Evolutionary conservation across 2,329 filamentous ascomycete species (phyloP), one percentile per base, ranked within the genome.

Genomic region (Acrodontium crateriforme): DNA sequence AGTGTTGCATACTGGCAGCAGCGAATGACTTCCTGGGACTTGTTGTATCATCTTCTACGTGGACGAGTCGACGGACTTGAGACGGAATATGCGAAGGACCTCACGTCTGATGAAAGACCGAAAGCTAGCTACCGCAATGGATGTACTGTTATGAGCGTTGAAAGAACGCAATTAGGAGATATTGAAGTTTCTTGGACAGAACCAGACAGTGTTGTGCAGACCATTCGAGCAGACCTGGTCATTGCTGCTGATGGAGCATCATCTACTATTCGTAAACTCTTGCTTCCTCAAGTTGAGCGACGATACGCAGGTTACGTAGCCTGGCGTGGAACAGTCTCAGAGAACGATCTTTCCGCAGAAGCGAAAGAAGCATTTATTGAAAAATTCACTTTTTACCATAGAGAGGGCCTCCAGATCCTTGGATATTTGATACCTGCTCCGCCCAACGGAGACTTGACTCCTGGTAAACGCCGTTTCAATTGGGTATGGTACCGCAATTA

Each of bases 21-120:
- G 40, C 47, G 50, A 31, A 64, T 64, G 62, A 63, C 58, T 3
- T 60, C 56, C 30, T 65, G 62, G 61, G 60, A 63, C 30, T 30
- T 63, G 18, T 45, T 59, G 6, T 64, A 63, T 36, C 47, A 59
- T 27, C 34, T 63, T 5, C 47, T 63, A 35, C 50, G 61, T 16
- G 58, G 58, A 31, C 57, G 60, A 28, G 61, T 59, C 27, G 60
- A 65, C 31, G 55, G 55, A 38, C 29, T 48, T 22, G 25, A 45
- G 18, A 47, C 42, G 24, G 39, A 37, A 20, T 49, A 51, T 28
- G 43, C 46, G 6, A 25, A 39, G 5, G 40, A 30, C 3, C 37
- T 43, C 9, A 18, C 32, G 24, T 19, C 21, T 4, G 27, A 38
- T 24, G 34, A 36, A 5, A 27, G 34, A 21, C 30, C 29, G 6